phyloP scores from a whole-genome alignment of 805 yeast species.

The Candida cerambycidarum region DNA sequence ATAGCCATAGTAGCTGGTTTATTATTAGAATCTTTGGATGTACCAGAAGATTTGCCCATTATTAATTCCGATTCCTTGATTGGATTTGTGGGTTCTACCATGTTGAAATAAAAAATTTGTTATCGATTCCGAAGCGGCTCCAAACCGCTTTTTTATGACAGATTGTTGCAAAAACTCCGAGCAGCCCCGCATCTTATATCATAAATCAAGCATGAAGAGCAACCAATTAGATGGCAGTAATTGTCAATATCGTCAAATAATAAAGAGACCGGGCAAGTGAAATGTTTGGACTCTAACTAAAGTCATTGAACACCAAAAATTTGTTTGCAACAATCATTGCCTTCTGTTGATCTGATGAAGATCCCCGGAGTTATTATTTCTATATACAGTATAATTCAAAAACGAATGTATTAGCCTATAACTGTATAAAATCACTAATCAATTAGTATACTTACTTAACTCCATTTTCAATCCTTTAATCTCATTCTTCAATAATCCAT shows the following conservation, averaged over 20 bases:
- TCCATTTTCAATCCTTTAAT: slow-evolving; percentile 10
- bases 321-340: no score
- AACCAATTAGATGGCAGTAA: no score
- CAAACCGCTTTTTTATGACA: background rate
- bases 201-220: background rate
- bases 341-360: no score
- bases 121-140: slow-evolving; percentile 6
- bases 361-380: no score
- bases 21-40: background rate
- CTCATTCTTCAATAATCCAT: slow-evolving; percentile 56
- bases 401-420: no score
- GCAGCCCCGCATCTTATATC: background rate
- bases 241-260: no score
- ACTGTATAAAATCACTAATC: no score
- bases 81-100: background rate
- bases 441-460: slow-evolving; percentile 6
- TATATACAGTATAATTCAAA: no score
- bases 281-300: no score
- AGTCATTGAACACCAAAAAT: no score
- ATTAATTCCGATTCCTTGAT: background rate
- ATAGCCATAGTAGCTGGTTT: background rate
- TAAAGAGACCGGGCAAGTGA: no score
- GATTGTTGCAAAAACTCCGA: background rate
- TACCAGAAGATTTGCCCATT: background rate
- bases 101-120: background rate